Evolutionary conservation across 345 rosid genomes (phyloP).

Genomic region (Jatropha curcas): DNA sequence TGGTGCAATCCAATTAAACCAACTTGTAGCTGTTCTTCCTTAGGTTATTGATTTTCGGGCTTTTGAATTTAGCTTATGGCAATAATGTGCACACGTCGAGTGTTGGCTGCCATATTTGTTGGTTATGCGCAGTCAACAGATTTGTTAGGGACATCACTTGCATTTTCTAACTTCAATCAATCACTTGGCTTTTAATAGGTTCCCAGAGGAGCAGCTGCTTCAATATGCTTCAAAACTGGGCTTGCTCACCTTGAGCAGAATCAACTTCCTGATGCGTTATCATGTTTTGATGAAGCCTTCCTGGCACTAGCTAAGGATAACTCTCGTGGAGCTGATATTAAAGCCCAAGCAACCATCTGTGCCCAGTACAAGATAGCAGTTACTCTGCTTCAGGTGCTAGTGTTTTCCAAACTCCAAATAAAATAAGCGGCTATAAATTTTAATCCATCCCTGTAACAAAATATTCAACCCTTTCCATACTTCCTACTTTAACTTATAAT

Average conservation of each 20-base stretch:
- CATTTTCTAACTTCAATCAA: not conserved
- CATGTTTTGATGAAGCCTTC: slow-evolving; percentile 96
- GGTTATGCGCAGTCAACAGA: not conserved
- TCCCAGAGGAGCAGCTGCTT: slow-evolving; percentile 92
- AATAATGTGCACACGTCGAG: not conserved
- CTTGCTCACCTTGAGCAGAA: slow-evolving; percentile 97
- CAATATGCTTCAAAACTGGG: slow-evolving; percentile 90
- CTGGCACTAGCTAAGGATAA: slow-evolving; percentile 94
- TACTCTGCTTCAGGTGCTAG: slow-evolving; percentile 75
- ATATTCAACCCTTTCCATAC: not conserved
- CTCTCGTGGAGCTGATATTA: slow-evolving; percentile 94
- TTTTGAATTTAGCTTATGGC: not conserved
- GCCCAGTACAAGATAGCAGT: slow-evolving; percentile 98
- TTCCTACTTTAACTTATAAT: not conserved
- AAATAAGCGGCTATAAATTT: not conserved
- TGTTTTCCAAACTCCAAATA: slow-evolving; percentile 2
- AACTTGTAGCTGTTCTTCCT: not conserved
- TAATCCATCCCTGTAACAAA: not conserved
- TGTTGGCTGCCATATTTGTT: not conserved
- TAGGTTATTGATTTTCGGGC: not conserved
- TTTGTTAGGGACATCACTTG: not conserved
- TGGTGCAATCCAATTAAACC: not conserved
- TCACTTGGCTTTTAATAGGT: slow-evolving; percentile 47
- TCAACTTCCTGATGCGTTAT: slow-evolving; percentile 94
- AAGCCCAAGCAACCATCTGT: slow-evolving; percentile 96